Percentiles rank a stretch among this genome's conserved stretches.
Conservation (phyloP, 345 rosid genomes). For the Noccaea bulbosa region DNA sequence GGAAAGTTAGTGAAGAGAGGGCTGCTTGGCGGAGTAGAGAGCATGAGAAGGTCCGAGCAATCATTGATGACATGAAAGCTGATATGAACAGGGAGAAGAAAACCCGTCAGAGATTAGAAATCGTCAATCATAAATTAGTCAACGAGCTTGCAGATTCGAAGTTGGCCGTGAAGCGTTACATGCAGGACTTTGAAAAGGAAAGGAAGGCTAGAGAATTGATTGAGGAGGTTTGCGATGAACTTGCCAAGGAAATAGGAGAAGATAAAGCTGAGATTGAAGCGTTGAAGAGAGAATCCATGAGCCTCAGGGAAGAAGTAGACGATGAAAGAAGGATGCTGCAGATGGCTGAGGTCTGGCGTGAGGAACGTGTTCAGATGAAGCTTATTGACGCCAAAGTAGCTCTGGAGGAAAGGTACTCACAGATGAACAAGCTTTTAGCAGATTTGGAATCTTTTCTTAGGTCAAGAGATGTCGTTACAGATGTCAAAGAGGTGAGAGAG, state of each 20-base stretch:
- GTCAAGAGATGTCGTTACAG: conserved; percentile 49
- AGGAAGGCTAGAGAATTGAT: conserved; percentile 74
- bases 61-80: conserved; percentile 68
- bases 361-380: conserved; percentile 96
- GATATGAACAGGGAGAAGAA: conserved; percentile 79
- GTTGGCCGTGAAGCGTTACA: conserved; percentile 61
- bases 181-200: conserved; percentile 84
- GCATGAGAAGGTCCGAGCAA: conserved; percentile 85
- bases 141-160: conserved; percentile 83
- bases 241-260: conserved; percentile 82
- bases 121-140: conserved; percentile 79
- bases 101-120: conserved; percentile 77
- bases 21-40: conserved; percentile 86
- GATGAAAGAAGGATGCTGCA: conserved; percentile 93
- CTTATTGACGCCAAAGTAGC: conserved; percentile 77
- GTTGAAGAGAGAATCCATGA: conserved; percentile 67
- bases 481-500: conserved; percentile 46
- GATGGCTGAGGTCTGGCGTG: conserved; percentile 99
- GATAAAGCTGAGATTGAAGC: conserved; percentile 83
- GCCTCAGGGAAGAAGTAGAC: conserved; percentile 68
- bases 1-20: conserved; percentile 87
- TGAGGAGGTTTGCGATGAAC: conserved; percentile 93
- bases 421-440: conserved; percentile 61
- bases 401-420: conserved; percentile 52
- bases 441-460: conserved; percentile 62